phyloP scores from a whole-genome alignment of 2,329 filamentous ascomycete genomes.

The Atkinsonella hypoxylon region DNA sequence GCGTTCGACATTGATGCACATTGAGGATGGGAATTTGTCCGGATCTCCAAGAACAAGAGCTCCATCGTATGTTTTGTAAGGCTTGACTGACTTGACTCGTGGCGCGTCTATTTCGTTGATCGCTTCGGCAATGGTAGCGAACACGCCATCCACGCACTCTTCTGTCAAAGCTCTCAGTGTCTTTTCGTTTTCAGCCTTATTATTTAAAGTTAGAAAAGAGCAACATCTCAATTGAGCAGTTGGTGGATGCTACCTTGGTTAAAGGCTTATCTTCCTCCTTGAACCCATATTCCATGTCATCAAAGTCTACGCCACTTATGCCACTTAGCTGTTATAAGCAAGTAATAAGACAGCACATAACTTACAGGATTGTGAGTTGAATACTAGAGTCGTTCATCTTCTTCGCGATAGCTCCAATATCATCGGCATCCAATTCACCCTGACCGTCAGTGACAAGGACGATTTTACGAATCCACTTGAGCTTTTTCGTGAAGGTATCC shows the following conservation, averaged over 20 bases:
- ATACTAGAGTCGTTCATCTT: slow-evolving; percentile 70
- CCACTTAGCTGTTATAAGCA: background rate
- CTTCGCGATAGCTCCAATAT: slow-evolving; percentile 53
- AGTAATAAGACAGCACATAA: slow-evolving; percentile 10
- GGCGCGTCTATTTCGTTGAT: slow-evolving; percentile 70
- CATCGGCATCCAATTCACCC: slow-evolving; percentile 60
- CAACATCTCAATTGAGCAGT: background rate
- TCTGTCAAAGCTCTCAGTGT: slow-evolving; percentile 54
- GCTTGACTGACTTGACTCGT: slow-evolving; percentile 60
- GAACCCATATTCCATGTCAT: slow-evolving; percentile 78
- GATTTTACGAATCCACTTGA: slow-evolving; percentile 72
- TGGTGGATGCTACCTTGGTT: slow-evolving; percentile 44
- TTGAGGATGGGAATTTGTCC: slow-evolving; percentile 56
- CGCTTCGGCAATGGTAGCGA: slow-evolving; percentile 79
- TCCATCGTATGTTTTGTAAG: slow-evolving; percentile 70
- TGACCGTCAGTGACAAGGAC: slow-evolving; percentile 76
- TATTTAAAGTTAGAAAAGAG: background rate
- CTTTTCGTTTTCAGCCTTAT: slow-evolving; percentile 51
- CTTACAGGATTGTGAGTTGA: slow-evolving; percentile 66
- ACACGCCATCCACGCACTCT: slow-evolving; percentile 54
- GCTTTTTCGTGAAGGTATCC: slow-evolving; percentile 60
- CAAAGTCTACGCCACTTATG: slow-evolving; percentile 76
- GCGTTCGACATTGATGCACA: slow-evolving; percentile 78
- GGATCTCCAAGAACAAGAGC: slow-evolving; percentile 69
- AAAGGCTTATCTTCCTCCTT: slow-evolving; percentile 79